Percentiles rank a stretch among this genome's conserved stretches.
Evolutionary conservation across 805 yeast genomes (phyloP).

Genomic region (Lipomyces japonicus): DNA sequence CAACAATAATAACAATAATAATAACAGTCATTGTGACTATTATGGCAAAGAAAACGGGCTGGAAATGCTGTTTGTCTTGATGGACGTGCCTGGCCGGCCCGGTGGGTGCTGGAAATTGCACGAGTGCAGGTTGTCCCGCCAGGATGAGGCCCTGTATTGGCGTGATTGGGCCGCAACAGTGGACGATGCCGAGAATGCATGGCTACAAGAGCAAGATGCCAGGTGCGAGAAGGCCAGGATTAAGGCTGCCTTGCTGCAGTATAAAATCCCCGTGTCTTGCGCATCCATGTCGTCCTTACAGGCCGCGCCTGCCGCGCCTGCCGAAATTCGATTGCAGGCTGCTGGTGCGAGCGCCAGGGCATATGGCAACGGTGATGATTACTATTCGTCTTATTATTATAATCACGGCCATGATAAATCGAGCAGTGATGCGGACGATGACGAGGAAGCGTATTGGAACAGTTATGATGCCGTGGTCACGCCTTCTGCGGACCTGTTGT

Average conservation of each 20-base stretch:
- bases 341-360: neutral
- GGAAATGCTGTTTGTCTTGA: neutral
- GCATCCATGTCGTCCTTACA: neutral
- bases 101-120: slow-evolving; percentile 17
- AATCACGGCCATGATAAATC: slow-evolving; percentile 1
- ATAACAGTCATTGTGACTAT: too few species aligned
- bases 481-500: slow-evolving; percentile 8
- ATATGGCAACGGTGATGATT: neutral
- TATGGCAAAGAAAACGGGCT: too few species aligned
- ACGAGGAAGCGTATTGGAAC: slow-evolving; percentile 10
- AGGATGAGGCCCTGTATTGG: slow-evolving; percentile 22
- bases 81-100: slow-evolving; percentile 10
- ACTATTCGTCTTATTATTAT: neutral
- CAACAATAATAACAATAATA: too few species aligned
- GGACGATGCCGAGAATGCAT: slow-evolving; percentile 15
- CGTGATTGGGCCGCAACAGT: slow-evolving; percentile 15
- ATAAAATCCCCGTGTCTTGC: neutral
- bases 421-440: slow-evolving; percentile 1
- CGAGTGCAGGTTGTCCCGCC: slow-evolving; percentile 8
- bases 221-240: slow-evolving; percentile 13
- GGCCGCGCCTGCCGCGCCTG: neutral
- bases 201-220: slow-evolving; percentile 3
- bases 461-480: slow-evolving; percentile 1
- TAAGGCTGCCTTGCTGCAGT: slow-evolving; percentile 2
- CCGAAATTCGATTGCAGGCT: neutral